These are phyloP conservation scores for Ascochyta koolunga DNA, from an alignment of 2,329 filamentous ascomycete genomes.

Conservation along the genomic window DNA sequence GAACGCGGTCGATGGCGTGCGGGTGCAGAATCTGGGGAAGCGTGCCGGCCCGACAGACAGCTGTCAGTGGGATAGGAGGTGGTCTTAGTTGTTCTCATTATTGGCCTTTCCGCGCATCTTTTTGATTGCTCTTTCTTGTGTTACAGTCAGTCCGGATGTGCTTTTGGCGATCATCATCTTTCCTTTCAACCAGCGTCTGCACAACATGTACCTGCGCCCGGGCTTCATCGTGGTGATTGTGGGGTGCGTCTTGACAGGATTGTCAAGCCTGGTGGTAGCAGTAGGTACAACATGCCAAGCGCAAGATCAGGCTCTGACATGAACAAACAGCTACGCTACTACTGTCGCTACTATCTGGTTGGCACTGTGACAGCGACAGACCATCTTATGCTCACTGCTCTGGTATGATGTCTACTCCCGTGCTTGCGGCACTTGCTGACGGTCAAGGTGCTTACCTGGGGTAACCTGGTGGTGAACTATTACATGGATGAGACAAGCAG, in stretches of 20 bases:
- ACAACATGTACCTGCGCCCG: constrained; percentile 38
- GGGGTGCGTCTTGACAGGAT: constrained; percentile 40
- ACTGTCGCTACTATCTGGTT: constrained; percentile 42
- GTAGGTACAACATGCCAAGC: neutral
- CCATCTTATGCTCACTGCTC: constrained; percentile 42
- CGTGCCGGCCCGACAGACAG: constrained; percentile 11
- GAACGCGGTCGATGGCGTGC: constrained; percentile 20
- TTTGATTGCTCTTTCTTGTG: neutral
- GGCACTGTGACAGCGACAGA: constrained; percentile 39
- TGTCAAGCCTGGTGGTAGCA: constrained; percentile 42
- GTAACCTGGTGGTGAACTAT: constrained; percentile 44
- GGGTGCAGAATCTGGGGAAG: constrained; percentile 28
- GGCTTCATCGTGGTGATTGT: constrained; percentile 45
- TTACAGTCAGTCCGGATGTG: neutral
- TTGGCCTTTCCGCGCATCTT: neutral
- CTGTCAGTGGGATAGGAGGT: constrained; percentile 3
- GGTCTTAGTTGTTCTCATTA: constrained; percentile 5
- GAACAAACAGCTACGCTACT: constrained; percentile 42
- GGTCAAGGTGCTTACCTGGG: constrained; percentile 43
- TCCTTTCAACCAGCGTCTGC: neutral
- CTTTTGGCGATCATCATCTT: neutral
- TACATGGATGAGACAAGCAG: constrained; percentile 42
- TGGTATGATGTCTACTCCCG: constrained; percentile 25
- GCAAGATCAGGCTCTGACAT: neutral
- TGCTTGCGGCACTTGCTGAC: neutral